Percentiles rank a stretch among this genome's conserved stretches.
These are phyloP conservation scores for Mycena floridula DNA, from an alignment of 768 basidiomycete genomes.

Conservation along the genomic window DNA sequence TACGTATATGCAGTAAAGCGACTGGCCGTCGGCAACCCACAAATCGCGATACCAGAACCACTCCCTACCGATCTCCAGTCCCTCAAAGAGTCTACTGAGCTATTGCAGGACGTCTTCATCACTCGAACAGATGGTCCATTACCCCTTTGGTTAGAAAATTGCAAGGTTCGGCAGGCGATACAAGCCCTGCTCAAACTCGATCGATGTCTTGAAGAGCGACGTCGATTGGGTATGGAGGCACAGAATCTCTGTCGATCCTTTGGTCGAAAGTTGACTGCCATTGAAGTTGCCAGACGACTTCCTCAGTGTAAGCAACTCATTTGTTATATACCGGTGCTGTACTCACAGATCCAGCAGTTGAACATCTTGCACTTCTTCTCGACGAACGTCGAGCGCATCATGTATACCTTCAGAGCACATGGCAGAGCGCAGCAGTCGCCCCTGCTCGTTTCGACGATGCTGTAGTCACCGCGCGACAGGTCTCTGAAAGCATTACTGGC, in stretches of 20 bases:
- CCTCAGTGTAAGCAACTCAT: neutral
- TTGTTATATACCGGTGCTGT: no score
- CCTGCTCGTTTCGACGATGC: no score
- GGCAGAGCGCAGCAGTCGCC: no score
- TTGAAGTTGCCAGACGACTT: neutral
- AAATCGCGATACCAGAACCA: neutral
- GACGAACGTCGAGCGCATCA: no score
- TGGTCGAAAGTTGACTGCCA: neutral
- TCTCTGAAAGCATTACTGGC: no score
- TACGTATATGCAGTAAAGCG: neutral
- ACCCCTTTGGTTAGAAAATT: constrained; percentile 4
- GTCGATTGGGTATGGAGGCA: constrained; percentile 4
- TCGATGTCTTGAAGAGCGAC: constrained; percentile 6
- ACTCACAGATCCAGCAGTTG: no score
- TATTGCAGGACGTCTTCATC: neutral
- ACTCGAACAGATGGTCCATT: no score
- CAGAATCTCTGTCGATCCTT: constrained; percentile 6
- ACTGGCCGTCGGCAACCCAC: neutral
- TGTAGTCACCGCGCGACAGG: no score
- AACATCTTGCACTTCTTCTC: no score
- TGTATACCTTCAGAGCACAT: no score
- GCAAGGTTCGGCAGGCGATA: constrained; percentile 1
- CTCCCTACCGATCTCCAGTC: neutral
- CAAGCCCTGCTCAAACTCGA: constrained; percentile 7
- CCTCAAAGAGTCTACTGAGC: neutral